These are phyloP conservation scores for Adansonia gregorii DNA, from an alignment of 441 rosid genomes.

Conservation along the genomic window DNA sequence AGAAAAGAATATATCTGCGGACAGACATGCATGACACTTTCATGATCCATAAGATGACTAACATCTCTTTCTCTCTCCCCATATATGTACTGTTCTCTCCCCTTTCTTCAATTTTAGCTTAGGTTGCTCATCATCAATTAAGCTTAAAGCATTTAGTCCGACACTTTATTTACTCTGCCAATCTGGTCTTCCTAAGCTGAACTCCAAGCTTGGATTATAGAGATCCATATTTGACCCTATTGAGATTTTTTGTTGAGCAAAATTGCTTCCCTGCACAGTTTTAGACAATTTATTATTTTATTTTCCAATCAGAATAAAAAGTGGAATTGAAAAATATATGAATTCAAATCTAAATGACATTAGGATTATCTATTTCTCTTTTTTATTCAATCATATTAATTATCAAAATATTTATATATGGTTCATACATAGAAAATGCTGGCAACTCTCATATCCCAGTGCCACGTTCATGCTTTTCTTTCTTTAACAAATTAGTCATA, in stretches of 20 bases:
- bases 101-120: neutral
- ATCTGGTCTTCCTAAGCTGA: slow-evolving; percentile 45
- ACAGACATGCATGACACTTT: slow-evolving; percentile 1
- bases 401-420: neutral
- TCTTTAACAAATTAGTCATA: neutral
- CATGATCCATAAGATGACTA: neutral
- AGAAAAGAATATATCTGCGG: neutral
- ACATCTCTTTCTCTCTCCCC: neutral
- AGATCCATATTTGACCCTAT: slow-evolving; percentile 8
- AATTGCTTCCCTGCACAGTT: slow-evolving; percentile 35
- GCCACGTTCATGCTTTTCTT: neutral
- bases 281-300: neutral
- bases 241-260: slow-evolving; percentile 18
- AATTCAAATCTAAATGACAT: neutral
- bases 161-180: slow-evolving; percentile 36
- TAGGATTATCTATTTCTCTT: neutral
- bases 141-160: slow-evolving; percentile 13
- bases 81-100: neutral
- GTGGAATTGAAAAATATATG: neutral
- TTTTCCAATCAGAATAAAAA: neutral
- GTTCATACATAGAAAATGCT: neutral
- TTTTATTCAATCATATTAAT: neutral
- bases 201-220: slow-evolving; percentile 45
- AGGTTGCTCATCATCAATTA: neutral
- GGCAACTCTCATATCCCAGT: neutral